Evolutionary conservation across 495 filamentous ascomycete species (phyloP).

Genomic region (Astrothelium macrocarpum): DNA sequence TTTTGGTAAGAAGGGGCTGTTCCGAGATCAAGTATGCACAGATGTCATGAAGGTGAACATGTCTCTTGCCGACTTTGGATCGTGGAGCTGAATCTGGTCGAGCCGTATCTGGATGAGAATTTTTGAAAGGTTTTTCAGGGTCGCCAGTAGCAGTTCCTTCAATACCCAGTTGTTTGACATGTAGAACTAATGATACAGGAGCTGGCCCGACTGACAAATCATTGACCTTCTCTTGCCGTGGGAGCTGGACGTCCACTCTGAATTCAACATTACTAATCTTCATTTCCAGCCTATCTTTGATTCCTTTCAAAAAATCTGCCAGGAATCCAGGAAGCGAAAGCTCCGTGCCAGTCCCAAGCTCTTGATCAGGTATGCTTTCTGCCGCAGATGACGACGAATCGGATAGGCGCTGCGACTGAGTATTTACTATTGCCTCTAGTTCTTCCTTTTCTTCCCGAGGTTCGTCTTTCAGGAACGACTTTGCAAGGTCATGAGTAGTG

Average conservation of each 20-base stretch:
- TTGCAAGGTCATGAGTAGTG: constrained; percentile 71
- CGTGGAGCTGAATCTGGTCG: neutral
- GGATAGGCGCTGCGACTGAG: constrained; percentile 55
- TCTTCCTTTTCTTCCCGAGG: constrained; percentile 63
- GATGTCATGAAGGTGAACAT: constrained; percentile 6
- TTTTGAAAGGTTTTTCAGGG: neutral
- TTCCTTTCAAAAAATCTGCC: constrained; percentile 69
- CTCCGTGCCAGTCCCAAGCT: constrained; percentile 64
- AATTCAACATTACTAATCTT: constrained; percentile 49
- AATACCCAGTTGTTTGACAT: neutral
- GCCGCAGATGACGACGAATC: constrained; percentile 28
- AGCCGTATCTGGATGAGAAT: neutral
- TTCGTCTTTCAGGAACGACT: constrained; percentile 79
- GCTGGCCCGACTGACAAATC: neutral
- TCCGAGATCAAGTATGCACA: constrained; percentile 17
- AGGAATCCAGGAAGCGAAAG: constrained; percentile 74
- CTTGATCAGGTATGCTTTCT: constrained; percentile 43
- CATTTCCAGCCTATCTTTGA: constrained; percentile 69
- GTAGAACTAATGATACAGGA: neutral
- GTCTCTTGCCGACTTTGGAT: neutral
- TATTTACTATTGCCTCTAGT: constrained; percentile 64
- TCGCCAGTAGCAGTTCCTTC: neutral
- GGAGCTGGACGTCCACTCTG: constrained; percentile 53
- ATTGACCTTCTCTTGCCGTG: constrained; percentile 14
- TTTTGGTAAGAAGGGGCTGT: neutral